phyloP scores from a whole-genome alignment of 2,329 filamentous ascomycete species.

The Botrytis tulipae region DNA sequence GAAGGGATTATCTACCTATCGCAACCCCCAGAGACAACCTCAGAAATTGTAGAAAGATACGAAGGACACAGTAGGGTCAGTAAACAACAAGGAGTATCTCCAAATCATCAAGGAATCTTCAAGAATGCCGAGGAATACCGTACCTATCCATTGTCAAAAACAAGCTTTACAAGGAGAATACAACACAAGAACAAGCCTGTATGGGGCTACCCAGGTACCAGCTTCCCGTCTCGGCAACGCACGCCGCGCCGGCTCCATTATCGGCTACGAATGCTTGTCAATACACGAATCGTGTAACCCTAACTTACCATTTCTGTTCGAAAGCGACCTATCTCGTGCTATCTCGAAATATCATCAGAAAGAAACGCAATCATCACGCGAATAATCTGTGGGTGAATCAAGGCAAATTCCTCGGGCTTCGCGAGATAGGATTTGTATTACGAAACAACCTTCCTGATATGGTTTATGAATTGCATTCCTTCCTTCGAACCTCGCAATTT shows the following conservation, averaged over 20 bases:
- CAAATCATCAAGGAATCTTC: background rate
- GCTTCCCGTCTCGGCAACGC: conserved; percentile 18
- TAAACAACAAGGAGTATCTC: background rate
- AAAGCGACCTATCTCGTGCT: background rate
- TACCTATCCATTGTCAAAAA: background rate
- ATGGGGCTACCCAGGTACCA: background rate
- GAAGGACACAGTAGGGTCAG: background rate
- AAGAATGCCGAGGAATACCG: background rate
- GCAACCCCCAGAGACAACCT: background rate
- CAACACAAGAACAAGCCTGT: conserved; percentile 1
- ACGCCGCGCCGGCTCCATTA: conserved; percentile 15
- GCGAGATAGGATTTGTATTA: background rate
- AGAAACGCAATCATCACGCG: background rate
- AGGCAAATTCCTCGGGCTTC: background rate
- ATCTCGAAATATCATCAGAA: conserved; percentile 9
- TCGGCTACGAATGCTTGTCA: conserved; percentile 2
- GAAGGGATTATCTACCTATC: background rate
- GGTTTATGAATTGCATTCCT: background rate
- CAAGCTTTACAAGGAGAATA: background rate
- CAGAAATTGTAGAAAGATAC: background rate
- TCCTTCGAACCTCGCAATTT: background rate
- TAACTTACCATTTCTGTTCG: background rate
- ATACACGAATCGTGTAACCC: no score
- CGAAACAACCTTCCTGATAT: conserved; percentile 18
- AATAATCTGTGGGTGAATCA: background rate